Conservation (phyloP, 2,329 filamentous ascomycete species). For the Cladophialophora chaetospira region DNA sequence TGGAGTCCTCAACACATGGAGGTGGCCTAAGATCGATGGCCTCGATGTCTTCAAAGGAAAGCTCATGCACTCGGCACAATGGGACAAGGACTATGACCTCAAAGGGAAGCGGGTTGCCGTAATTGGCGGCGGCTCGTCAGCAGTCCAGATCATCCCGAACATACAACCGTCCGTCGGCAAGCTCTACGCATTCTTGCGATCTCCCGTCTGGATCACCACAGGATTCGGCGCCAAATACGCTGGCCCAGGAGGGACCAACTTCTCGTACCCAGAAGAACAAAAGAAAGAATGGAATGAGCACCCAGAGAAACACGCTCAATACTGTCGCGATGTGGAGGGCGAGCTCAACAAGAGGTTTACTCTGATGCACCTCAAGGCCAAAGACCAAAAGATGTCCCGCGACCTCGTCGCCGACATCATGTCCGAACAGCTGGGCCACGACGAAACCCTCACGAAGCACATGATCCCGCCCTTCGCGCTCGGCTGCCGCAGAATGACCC, state of each 20-base stretch:
- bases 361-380: conserved; percentile 27
- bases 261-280: conserved; percentile 27
- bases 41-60: conserved; percentile 55
- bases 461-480: conserved; percentile 51
- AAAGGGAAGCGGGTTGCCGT: conserved; percentile 53
- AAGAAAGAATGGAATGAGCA: conserved; percentile 43
- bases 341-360: conserved; percentile 57
- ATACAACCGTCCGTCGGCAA: conserved; percentile 44
- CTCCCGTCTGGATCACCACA: conserved; percentile 31
- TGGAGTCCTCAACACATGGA: conserved; percentile 49
- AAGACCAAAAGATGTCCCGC: conserved; percentile 38
- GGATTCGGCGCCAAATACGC: conserved; percentile 31
- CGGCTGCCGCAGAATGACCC: conserved; percentile 48
- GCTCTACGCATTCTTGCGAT: conserved; percentile 34
- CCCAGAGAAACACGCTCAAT: conserved; percentile 45
- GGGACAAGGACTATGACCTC: conserved; percentile 55
- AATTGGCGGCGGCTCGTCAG: conserved; percentile 59
- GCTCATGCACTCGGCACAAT: conserved; percentile 59
- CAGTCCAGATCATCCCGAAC: conserved; percentile 55
- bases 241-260: conserved; percentile 27
- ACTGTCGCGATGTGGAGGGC: conserved; percentile 52
- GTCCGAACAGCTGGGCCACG: conserved; percentile 34
- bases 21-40: conserved; percentile 57
- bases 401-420: conserved; percentile 31
- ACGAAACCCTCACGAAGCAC: conserved; percentile 44